Conservation (phyloP, 139 green algal genomes). For the Closterium sp. region DNA sequence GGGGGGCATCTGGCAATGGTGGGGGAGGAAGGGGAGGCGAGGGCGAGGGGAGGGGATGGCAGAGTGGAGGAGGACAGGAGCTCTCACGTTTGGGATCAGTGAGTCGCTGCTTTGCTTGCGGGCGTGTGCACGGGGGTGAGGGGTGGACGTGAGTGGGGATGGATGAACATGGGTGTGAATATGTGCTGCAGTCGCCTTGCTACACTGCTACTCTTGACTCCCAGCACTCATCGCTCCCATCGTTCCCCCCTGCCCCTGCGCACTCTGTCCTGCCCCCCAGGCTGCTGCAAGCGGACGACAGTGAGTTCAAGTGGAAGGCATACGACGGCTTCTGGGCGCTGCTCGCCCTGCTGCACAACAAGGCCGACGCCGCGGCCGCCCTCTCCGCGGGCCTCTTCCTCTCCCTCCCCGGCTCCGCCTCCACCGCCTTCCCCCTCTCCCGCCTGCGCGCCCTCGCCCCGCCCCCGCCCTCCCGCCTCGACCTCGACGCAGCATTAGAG, state of each 20-base stretch:
- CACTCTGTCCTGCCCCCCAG: not conserved
- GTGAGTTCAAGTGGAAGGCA: not conserved
- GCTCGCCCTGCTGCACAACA: not conserved
- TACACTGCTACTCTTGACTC: not conserved
- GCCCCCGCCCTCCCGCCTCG: not conserved
- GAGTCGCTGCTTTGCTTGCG: not conserved
- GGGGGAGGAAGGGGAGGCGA: not conserved
- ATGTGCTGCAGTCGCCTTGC: not conserved
- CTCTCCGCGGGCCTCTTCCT: not conserved
- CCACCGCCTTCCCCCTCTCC: not conserved
- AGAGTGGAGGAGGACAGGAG: not conserved
- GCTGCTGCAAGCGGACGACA: not conserved
- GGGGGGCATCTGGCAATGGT: not conserved
- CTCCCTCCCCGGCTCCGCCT: not conserved
- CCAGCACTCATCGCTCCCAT: no score
- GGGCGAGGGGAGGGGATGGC: not conserved
- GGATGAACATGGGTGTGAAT: not conserved
- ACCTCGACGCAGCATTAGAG: not conserved
- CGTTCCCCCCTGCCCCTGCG: no score
- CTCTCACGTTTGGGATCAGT: not conserved
- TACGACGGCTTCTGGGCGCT: constrained; percentile 7
- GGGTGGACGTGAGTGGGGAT: not conserved
- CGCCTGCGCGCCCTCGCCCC: not conserved
- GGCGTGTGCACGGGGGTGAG: no score
- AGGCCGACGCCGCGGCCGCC: constrained; percentile 1